Percentiles rank a stretch among this genome's conserved stretches.
Evolutionary conservation across 441 rosid species (phyloP).

Genomic region (Dalechampia spathulata): DNA sequence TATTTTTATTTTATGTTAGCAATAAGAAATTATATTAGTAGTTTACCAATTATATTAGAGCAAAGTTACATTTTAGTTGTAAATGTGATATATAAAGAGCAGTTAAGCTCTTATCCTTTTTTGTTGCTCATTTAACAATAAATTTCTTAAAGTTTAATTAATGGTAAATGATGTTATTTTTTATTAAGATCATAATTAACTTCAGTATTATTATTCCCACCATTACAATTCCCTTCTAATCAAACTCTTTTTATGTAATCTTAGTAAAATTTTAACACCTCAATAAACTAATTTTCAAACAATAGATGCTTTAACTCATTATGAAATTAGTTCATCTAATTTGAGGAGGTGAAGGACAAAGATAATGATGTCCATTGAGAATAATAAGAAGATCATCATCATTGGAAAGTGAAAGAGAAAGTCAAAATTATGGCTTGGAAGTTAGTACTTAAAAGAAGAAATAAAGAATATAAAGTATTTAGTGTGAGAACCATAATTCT

Average conservation of each 20-base stretch:
- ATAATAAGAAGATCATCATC: conserved; percentile 60
- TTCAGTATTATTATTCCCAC: conserved; percentile 12
- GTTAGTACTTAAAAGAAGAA: conserved; percentile 54
- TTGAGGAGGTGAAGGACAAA: conserved; percentile 36
- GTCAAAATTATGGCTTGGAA: conserved; percentile 55
- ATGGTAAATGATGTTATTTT: too few species aligned
- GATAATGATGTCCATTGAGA: conserved; percentile 47
- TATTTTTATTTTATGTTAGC: too few species aligned
- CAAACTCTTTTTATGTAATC: conserved; percentile 34
- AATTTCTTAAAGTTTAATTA: too few species aligned
- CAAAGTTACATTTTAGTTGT: too few species aligned
- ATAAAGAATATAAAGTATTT: too few species aligned
- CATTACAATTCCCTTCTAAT: conserved; percentile 16
- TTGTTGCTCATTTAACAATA: too few species aligned
- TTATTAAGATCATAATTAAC: conserved; percentile 6
- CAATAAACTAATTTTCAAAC: conserved; percentile 71
- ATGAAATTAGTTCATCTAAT: conserved; percentile 22
- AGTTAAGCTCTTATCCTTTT: too few species aligned
- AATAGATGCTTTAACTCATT: conserved; percentile 43
- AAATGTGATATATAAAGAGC: too few species aligned
- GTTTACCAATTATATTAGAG: too few species aligned
- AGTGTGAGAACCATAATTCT: too few species aligned
- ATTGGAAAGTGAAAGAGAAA: conserved; percentile 50
- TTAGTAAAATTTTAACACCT: conserved; percentile 59
- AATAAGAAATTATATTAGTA: too few species aligned